A percentile compares a stretch with the other conserved stretches of the same genome.
Evolutionary conservation across 2,329 filamentous ascomycete species (phyloP).

Genomic region (Fusarium clavum): DNA sequence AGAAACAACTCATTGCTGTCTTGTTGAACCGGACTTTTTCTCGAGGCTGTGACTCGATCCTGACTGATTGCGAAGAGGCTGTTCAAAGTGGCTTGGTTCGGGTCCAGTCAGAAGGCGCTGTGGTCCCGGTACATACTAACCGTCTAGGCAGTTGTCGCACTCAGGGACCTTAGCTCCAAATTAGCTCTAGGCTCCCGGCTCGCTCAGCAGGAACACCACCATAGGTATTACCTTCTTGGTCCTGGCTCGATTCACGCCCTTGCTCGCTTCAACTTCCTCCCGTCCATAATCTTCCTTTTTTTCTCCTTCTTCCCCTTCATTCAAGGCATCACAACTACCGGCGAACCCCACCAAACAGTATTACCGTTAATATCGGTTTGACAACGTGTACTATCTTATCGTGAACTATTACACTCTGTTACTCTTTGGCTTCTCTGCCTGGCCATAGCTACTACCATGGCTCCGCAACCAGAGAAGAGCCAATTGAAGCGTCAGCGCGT

Average conservation of each 20-base stretch:
- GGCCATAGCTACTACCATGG: conserved; percentile 58
- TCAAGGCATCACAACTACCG: conserved; percentile 41
- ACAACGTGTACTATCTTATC: conserved; percentile 15
- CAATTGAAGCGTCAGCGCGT: conserved; percentile 86
- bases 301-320: conserved; percentile 4
- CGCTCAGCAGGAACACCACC: conserved; percentile 44
- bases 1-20: background rate
- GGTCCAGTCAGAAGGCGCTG: conserved; percentile 7
- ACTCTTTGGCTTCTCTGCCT: conserved; percentile 38
- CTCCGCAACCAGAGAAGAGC: conserved; percentile 77
- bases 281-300: conserved; percentile 23
- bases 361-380: conserved; percentile 4
- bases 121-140: conserved; percentile 13
- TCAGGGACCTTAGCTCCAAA: conserved; percentile 28
- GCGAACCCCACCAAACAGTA: conserved; percentile 23
- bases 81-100: conserved; percentile 37
- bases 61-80: conserved; percentile 18
- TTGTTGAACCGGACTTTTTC: background rate
- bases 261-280: conserved; percentile 28
- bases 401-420: conserved; percentile 30
- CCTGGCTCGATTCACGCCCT: conserved; percentile 45
- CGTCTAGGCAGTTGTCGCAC: conserved; percentile 37
- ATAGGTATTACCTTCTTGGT: conserved; percentile 36
- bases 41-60: conserved; percentile 26
- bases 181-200: conserved; percentile 38